Evolutionary conservation across 495 filamentous ascomycete genomes (phyloP), one percentile per base, ranked within the genome.

Genomic region (Halenospora varia): DNA sequence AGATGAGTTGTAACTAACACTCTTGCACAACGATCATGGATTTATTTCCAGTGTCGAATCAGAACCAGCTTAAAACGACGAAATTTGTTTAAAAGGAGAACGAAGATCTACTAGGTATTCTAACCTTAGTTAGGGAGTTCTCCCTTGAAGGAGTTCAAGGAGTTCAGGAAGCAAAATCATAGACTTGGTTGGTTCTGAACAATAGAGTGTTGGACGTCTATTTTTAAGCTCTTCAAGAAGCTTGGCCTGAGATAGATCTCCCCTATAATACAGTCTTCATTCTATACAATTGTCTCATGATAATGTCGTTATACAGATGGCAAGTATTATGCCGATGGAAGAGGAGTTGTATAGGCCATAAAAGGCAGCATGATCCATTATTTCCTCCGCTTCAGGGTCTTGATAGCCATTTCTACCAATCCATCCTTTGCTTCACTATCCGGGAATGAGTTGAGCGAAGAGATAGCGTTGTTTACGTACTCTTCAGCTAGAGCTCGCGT

Each of bases 371-470:
- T 51, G 11, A 40, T 17, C 26, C 9, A 15, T 68, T 80, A 98
- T 68, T 96, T 96, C 66, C 90, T 81, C 64, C 94, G 81, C 67
- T 90, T 88, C 75, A 96, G 81, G 1, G 91, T 90, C 75, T 96
- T 96, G 65, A 86, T 81, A 61, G 91, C 93, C 88, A 97, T 96
- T 59, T 96, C 90, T 62, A 94, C 79, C 51, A 98, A 76, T 8
- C 91, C 93, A 20, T 86, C 77, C 74, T 96, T 96, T 40, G 95
- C 94, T 56, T 97, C 94, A 64, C 90, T 89, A 51, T 91, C 87
- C 15, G 94, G 95, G 72, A 97, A 97, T 25, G 72, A 66, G 64
- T 78, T 76, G 62, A 98, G 88, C 17, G 93, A 88, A 17, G 82
- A 77, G 50, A 92, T 86, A n/a, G 94, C 94, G 66, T 88, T 88